Percentiles rank a stretch among this genome's conserved stretches.
Evolutionary conservation across 768 basidiomycete species (phyloP).

Genomic region (Tylopilus balloui): DNA sequence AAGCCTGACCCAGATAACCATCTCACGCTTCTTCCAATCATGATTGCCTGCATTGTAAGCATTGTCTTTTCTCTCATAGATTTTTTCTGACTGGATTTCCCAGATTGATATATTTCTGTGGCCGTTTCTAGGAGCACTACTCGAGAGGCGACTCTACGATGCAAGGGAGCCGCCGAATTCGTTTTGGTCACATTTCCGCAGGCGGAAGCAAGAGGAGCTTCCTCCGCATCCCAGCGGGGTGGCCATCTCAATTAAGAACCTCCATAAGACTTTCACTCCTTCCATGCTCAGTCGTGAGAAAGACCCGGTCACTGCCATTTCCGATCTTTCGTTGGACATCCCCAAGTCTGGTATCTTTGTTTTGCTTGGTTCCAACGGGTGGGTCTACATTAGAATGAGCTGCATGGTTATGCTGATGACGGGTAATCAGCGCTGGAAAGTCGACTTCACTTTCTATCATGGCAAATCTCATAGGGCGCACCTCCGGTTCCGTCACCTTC

Average conservation of each 20-base stretch:
- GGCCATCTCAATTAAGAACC: conserved; percentile 59
- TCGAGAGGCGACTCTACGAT: conserved; percentile 62
- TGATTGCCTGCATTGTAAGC: conserved; percentile 63
- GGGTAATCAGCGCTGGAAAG: conserved; percentile 60
- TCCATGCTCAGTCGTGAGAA: conserved; percentile 47
- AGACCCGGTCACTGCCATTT: conserved; percentile 54
- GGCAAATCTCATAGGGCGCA: conserved; percentile 56
- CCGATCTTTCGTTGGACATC: conserved; percentile 62
- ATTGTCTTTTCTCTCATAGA: background rate
- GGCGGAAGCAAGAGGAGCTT: conserved; percentile 10
- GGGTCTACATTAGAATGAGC: conserved; percentile 1
- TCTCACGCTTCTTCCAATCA: conserved; percentile 49
- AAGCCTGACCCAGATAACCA: conserved; percentile 58
- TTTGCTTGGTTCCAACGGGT: conserved; percentile 70
- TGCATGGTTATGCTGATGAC: background rate
- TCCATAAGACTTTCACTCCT: conserved; percentile 54
- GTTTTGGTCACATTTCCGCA: conserved; percentile 23
- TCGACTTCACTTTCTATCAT: conserved; percentile 68
- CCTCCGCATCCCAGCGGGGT: conserved; percentile 35
- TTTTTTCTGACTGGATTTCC: background rate
- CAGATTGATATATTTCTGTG: conserved; percentile 72
- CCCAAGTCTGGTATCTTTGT: conserved; percentile 76
- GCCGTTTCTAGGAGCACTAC: conserved; percentile 58
- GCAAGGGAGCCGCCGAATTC: conserved; percentile 37
- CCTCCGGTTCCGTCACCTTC: conserved; percentile 52